phyloP scores from a whole-genome alignment of 257 asterid genomes.

The Nicotiana tabacum region DNA sequence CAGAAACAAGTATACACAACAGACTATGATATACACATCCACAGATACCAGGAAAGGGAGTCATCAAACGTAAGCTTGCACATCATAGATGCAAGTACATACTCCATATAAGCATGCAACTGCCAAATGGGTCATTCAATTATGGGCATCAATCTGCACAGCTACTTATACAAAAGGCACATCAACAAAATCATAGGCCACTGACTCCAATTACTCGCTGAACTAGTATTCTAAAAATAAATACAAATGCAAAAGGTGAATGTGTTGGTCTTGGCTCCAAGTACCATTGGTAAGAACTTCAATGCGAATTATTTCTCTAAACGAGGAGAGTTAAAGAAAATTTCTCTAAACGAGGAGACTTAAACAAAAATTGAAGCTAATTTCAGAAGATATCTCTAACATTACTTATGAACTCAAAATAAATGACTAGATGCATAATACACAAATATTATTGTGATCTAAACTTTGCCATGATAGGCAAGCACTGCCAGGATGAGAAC shows the following conservation, averaged over 20 bases:
- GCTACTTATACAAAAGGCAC: neutral
- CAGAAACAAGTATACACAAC: neutral
- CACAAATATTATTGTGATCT: neutral
- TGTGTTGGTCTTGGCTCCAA: neutral
- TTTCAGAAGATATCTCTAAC: neutral
- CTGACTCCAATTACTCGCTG: neutral
- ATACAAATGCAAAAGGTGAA: neutral
- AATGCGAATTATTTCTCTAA: neutral
- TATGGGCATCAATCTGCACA: neutral
- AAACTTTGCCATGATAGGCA: conserved; percentile 4
- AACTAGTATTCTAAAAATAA: neutral
- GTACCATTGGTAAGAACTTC: neutral
- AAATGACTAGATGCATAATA: neutral
- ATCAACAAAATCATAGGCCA: neutral
- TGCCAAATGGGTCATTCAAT: neutral
- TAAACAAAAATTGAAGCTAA: neutral
- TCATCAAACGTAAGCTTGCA: neutral
- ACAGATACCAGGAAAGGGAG: neutral
- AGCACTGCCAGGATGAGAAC: neutral
- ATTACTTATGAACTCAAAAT: neutral
- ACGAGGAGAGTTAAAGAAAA: neutral
- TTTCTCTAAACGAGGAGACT: no score
- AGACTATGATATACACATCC: neutral
- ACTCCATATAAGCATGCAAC: neutral
- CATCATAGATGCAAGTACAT: neutral